A percentile compares a stretch with the other conserved stretches of the same genome.
Evolutionary conservation across 768 basidiomycete genomes (phyloP).

Genomic region (Exidia glandulosa): DNA sequence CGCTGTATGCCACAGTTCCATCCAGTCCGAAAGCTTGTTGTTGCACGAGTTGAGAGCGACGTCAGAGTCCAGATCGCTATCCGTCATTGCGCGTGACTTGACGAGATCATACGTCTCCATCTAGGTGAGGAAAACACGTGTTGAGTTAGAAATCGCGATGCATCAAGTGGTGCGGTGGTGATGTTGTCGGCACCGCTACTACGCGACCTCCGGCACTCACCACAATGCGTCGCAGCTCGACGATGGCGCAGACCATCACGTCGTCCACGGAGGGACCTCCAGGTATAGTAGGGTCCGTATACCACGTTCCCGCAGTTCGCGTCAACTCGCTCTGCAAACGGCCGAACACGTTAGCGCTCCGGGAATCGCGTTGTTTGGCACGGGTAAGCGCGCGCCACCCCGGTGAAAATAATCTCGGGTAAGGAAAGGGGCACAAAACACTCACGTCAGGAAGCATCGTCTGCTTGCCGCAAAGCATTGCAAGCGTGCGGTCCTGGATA

Average conservation of each 20-base stretch:
- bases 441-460: conserved; percentile 77
- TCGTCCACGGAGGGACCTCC: conserved; percentile 54
- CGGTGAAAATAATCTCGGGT: background rate
- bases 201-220: conserved; percentile 28
- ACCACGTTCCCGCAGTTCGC: conserved; percentile 59
- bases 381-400: background rate
- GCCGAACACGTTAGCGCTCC: background rate
- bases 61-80: conserved; percentile 31
- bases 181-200: background rate
- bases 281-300: conserved; percentile 38
- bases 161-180: background rate
- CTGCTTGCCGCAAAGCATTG: conserved; percentile 74
- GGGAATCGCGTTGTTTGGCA: background rate
- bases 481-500: conserved; percentile 76
- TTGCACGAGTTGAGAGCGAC: conserved; percentile 64
- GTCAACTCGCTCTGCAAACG: conserved; percentile 52
- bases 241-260: conserved; percentile 67
- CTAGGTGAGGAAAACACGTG: background rate
- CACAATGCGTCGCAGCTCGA: conserved; percentile 68
- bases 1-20: conserved; percentile 57
- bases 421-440: background rate
- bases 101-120: background rate
- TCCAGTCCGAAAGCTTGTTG: conserved; percentile 60
- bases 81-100: background rate
- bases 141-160: background rate